These are phyloP conservation scores for Wickerhamiella brachini DNA, from an alignment of 805 yeast genomes.

Conservation along the genomic window DNA sequence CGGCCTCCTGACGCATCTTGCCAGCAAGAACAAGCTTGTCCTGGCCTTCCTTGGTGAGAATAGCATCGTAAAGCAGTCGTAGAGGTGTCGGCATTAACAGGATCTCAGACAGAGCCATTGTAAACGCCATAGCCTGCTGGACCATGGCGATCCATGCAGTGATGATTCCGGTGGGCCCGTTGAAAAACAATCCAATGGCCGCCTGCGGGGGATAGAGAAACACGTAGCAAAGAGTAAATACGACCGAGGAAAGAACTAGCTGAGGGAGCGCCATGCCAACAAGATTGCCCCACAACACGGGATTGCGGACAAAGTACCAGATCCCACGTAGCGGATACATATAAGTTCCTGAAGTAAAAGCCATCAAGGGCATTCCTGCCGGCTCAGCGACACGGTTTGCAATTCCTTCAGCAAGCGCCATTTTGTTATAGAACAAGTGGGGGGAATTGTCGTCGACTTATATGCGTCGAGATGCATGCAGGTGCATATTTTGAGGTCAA, in stretches of 20 bases:
- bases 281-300: constrained; percentile 35
- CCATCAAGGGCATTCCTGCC: constrained; percentile 15
- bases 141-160: constrained; percentile 33
- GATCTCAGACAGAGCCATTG: constrained; percentile 30
- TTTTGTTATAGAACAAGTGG: not conserved
- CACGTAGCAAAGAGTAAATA: constrained; percentile 27
- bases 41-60: constrained; percentile 31
- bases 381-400: constrained; percentile 10
- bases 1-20: constrained; percentile 22
- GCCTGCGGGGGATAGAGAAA: constrained; percentile 35
- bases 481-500: not conserved
- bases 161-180: constrained; percentile 39
- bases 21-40: constrained; percentile 33
- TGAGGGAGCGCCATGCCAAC: constrained; percentile 35
- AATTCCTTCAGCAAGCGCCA: not conserved
- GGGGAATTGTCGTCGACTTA: not conserved
- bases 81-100: constrained; percentile 37
- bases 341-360: constrained; percentile 18
- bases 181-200: constrained; percentile 28
- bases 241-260: constrained; percentile 26
- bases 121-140: constrained; percentile 31
- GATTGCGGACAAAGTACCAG: constrained; percentile 28
- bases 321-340: constrained; percentile 30
- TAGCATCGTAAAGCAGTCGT: constrained; percentile 35
- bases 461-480: not conserved